Evolutionary conservation across 169 alveolate species (phyloP).

Genomic region (Plasmodium ovale): DNA sequence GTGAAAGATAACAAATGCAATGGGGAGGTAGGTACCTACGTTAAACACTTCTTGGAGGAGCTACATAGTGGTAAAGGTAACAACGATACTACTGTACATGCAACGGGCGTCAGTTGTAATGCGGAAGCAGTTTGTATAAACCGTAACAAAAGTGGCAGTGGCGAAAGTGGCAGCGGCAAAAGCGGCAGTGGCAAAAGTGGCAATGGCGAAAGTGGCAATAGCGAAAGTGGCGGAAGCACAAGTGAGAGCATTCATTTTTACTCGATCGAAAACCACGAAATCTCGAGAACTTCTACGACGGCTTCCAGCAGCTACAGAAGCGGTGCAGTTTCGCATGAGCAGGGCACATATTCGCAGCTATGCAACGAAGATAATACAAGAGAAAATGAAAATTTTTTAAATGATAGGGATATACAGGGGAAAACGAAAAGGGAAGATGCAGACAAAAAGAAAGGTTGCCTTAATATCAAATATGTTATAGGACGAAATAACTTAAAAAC

Average conservation of each 20-base stretch:
- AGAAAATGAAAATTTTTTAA: not conserved
- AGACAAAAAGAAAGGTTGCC: not conserved
- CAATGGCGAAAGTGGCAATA: not conserved
- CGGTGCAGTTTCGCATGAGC: not conserved
- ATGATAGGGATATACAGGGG: not conserved
- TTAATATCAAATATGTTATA: not conserved
- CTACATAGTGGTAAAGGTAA: not conserved
- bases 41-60: not conserved
- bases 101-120: not conserved
- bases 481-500: constrained; percentile 3
- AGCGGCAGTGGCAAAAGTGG: not conserved
- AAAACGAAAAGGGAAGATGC: not conserved
- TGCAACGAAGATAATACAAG: not conserved
- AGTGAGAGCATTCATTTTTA: constrained; percentile 5
- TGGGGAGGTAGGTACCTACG: not conserved
- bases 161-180: not conserved
- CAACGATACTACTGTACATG: not conserved
- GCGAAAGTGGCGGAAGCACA: not conserved
- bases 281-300: constrained; percentile 51
- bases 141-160: not conserved
- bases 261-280: constrained; percentile 27
- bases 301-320: constrained; percentile 20
- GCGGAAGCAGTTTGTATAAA: not conserved
- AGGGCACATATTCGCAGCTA: not conserved
- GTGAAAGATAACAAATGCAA: not conserved